phyloP scores from a whole-genome alignment of 768 basidiomycete species.

The Phylloporus sp. region DNA sequence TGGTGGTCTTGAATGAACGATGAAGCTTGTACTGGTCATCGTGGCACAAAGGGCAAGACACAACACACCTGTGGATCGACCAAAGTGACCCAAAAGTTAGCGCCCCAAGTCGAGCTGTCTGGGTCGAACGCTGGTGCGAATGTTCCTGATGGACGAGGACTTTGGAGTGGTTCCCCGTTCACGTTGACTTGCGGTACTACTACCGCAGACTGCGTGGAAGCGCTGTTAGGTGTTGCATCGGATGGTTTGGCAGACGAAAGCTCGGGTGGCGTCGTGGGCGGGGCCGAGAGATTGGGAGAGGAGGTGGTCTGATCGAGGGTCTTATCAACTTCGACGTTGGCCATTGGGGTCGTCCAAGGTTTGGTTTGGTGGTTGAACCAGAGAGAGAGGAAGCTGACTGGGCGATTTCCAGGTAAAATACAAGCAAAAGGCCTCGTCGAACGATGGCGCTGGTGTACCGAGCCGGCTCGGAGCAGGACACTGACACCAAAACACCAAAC shows the following conservation, averaged over 20 bases:
- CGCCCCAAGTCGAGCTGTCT: constrained; percentile 67
- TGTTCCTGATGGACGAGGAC: constrained; percentile 30
- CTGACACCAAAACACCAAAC: constrained; percentile 11
- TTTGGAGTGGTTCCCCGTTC: constrained; percentile 31
- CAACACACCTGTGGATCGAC: constrained; percentile 80
- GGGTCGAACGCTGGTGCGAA: constrained; percentile 19
- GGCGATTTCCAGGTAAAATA: constrained; percentile 18
- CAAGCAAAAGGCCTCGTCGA: constrained; percentile 11
- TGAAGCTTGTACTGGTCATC: constrained; percentile 7
- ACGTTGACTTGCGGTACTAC: constrained; percentile 35
- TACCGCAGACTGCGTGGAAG: constrained; percentile 12
- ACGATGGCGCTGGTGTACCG: constrained; percentile 7
- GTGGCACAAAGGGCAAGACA: constrained; percentile 5
- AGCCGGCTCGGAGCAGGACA: constrained; percentile 9
- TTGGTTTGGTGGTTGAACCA: not conserved
- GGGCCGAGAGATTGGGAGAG: constrained; percentile 3
- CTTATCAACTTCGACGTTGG: constrained; percentile 24
- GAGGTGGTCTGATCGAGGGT: constrained; percentile 19
- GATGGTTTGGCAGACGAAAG: constrained; percentile 6
- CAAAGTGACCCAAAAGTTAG: constrained; percentile 93
- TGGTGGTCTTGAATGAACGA: constrained; percentile 40
- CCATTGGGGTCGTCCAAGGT: constrained; percentile 15
- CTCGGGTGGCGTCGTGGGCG: constrained; percentile 1
- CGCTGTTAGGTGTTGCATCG: constrained; percentile 9
- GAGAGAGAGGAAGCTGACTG: not conserved